Percentiles rank a stretch among this genome's conserved stretches.
Evolutionary conservation across 768 basidiomycete species (phyloP).

Genomic region (Goffeauzyma gilvescens): DNA sequence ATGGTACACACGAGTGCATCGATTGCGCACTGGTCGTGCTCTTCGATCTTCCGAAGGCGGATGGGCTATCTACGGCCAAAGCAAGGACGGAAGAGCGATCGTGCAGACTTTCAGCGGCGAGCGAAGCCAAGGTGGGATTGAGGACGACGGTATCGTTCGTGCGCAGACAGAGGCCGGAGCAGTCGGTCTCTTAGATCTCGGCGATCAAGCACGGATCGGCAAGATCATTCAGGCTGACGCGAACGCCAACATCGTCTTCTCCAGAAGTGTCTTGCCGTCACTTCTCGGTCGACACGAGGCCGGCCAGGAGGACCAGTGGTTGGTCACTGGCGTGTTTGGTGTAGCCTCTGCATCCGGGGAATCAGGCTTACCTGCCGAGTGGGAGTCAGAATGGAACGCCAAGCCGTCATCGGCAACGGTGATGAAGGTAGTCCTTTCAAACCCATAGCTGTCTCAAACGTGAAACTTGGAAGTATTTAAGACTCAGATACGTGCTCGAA

Average conservation of each 20-base stretch:
- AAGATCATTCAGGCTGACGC: conserved; percentile 48
- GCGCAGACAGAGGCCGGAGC: conserved; percentile 46
- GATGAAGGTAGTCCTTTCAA: too few relatives aligned
- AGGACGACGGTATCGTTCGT: conserved; percentile 36
- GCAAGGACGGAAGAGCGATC: conserved; percentile 43
- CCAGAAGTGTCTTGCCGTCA: conserved; percentile 50
- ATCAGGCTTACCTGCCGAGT: conserved; percentile 4
- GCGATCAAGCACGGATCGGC: conserved; percentile 25
- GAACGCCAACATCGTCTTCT: conserved; percentile 51
- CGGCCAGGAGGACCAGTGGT: conserved; percentile 39
- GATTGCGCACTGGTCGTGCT: conserved; percentile 39
- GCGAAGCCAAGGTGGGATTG: conserved; percentile 39
- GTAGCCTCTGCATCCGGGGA: conserved; percentile 32
- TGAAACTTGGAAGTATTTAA: too few relatives aligned
- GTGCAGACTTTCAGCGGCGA: conserved; percentile 36
- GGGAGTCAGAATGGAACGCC: too few relatives aligned
- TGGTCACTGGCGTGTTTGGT: conserved; percentile 50
- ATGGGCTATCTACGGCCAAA: conserved; percentile 53
- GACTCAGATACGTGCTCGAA: too few relatives aligned
- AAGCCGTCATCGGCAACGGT: too few relatives aligned
- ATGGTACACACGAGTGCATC: conserved; percentile 55
- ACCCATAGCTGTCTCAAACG: too few relatives aligned
- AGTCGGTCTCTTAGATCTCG: conserved; percentile 43
- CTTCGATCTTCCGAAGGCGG: conserved; percentile 50
- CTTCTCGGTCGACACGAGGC: conserved; percentile 39